Conservation (phyloP, 1,284 basidiomycete genomes). For the Polyporus tsugae region DNA sequence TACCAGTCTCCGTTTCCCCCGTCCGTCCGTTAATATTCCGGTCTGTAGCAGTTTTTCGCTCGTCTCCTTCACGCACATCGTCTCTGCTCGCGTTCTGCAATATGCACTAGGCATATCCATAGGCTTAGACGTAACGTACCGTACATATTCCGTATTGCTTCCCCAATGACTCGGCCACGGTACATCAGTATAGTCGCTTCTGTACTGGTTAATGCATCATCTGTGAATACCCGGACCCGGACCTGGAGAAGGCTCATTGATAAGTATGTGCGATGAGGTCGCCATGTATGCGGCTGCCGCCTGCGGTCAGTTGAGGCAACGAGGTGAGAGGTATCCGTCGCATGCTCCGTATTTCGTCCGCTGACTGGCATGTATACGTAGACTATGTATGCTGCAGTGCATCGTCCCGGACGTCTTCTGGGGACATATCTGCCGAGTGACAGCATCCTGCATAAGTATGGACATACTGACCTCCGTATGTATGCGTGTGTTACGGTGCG, state of each 20-base stretch:
- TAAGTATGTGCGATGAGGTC: neutral
- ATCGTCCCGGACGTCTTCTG: neutral
- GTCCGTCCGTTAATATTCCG: neutral
- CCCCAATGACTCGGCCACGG: neutral
- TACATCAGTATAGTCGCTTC: neutral
- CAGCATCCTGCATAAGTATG: no score
- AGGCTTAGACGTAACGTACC: constrained; percentile 16
- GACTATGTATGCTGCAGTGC: neutral
- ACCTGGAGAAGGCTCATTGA: neutral
- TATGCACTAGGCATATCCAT: constrained; percentile 6
- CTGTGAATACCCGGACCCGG: neutral
- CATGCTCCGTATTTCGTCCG: neutral
- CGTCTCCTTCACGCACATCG: constrained; percentile 3
- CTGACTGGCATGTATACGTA: neutral
- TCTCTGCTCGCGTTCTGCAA: constrained; percentile 3
- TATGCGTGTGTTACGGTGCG: no score
- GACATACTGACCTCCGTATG: neutral
- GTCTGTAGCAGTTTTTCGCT: neutral
- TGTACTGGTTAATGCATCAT: constrained; percentile 1
- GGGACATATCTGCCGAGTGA: neutral
- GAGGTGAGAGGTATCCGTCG: neutral
- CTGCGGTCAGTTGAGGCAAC: neutral
- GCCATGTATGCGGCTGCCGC: neutral
- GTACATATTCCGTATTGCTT: constrained; percentile 7
- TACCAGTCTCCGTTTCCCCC: neutral